Percentiles rank a stretch among this genome's conserved stretches.
phyloP scores from a whole-genome alignment of 257 asterid genomes.

The Rubia yunnanensis region DNA sequence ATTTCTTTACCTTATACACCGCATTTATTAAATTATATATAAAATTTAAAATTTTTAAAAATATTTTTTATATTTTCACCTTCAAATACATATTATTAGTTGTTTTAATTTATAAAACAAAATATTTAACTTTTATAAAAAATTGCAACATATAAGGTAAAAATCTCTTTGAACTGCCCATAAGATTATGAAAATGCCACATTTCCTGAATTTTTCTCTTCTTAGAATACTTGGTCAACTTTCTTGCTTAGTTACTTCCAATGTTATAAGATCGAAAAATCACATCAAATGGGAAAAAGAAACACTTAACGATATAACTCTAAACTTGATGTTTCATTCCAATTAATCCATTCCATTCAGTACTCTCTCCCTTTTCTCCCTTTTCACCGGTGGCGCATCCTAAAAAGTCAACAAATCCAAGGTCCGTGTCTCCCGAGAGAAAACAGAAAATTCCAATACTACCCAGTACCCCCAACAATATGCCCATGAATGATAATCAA shows the following conservation, averaged over 20 bases:
- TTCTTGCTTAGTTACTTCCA: neutral
- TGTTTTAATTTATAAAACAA: too few relatives aligned
- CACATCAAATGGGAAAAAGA: neutral
- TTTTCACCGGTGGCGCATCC: neutral
- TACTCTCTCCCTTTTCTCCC: constrained; percentile 4
- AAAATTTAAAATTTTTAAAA: too few relatives aligned
- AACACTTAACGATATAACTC: neutral
- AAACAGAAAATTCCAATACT: neutral
- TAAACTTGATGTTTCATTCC: constrained; percentile 18
- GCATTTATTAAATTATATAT: too few relatives aligned
- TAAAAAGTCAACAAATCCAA: constrained; percentile 6
- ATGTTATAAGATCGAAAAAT: neutral
- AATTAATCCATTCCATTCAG: constrained; percentile 1
- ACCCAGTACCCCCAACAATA: too few relatives aligned
- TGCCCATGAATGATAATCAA: neutral
- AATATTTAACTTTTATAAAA: too few relatives aligned
- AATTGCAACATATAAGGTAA: too few relatives aligned
- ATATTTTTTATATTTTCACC: too few relatives aligned
- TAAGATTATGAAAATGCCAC: too few relatives aligned
- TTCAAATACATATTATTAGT: too few relatives aligned
- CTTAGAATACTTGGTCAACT: constrained; percentile 3
- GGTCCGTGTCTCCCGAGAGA: neutral
- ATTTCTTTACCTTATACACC: too few relatives aligned
- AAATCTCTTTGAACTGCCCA: too few relatives aligned
- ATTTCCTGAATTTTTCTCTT: too few relatives aligned